A percentile compares a stretch with the other conserved stretches of the same genome.
phyloP scores from a whole-genome alignment of 2,329 filamentous ascomycete genomes.

The Alternaria hordeiaustralica region DNA sequence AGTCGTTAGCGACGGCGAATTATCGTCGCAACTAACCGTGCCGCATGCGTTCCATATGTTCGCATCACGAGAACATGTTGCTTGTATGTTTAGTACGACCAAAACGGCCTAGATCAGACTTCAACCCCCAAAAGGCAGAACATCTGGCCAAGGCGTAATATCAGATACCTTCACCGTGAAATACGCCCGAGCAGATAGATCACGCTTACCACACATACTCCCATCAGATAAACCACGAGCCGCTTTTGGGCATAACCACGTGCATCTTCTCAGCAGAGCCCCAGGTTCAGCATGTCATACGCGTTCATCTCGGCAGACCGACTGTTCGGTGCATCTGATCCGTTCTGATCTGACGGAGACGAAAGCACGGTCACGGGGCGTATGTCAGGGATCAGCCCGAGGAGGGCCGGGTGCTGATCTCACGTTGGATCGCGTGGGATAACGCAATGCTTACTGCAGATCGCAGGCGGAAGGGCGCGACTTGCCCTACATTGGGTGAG shows the following conservation, averaged over 20 bases:
- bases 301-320: neutral
- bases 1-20: neutral
- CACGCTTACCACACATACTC: neutral
- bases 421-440: neutral
- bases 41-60: neutral
- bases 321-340: neutral
- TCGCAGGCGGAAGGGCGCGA: neutral
- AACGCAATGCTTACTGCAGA: conserved; percentile 1
- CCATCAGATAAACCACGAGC: neutral
- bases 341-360: neutral
- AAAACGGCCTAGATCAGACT: neutral
- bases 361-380: neutral
- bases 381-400: neutral
- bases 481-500: neutral
- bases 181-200: neutral
- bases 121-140: neutral
- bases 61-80: neutral
- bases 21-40: neutral
- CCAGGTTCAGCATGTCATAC: neutral
- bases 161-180: neutral
- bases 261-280: neutral
- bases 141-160: neutral
- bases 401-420: neutral
- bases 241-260: neutral
- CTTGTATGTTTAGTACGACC: neutral